Evolutionary conservation across 306 rosid genomes (phyloP), one percentile per base, ranked within the genome.

Genomic region (Quercus alba): DNA sequence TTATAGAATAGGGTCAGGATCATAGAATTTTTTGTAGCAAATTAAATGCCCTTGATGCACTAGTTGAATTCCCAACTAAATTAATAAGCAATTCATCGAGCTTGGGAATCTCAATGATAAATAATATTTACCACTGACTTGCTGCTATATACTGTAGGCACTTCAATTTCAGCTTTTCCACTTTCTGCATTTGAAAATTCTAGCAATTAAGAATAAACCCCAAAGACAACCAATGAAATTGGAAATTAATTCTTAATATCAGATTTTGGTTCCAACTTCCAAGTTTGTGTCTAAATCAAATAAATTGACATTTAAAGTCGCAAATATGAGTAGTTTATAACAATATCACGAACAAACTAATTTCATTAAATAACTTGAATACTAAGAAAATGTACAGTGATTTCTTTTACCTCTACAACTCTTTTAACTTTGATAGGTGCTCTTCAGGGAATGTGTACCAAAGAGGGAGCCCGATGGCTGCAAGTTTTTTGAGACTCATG

Each of bases 71-170:
- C 46, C 79, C 63, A 18, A 75, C 18, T 41, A 87, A 74, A 76
- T 63, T 81, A 87, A 83, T 88, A 30, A 74, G 62, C 26, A 87
- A 64, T 51, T 86, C 91, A 30, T 80, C 90, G 56, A 83, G 81
- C 80, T 70, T 80, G 46, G 81, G 84, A 55, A 85, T 83, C 56
- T 85, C 90, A 3, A 89, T 90, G 68, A 92, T 91, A 64, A 94
- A 90, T 70, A 92, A 84, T 61, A 94, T 87, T 75, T 92, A 86
- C 97, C 99, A 94, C 72, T 94, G 95, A 35, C 97, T 91, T 73
- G 97, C 91, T 38, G 99, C 94, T 25, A 95, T 92, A 81, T 91
- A 94, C 49, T 93, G 97, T 72, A 94, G 89, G 89, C 97, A 93
- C 78, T 92, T 86, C 49, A 88, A 86, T 80, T 93, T 90, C 70